Evolutionary conservation across 306 rosid genomes (phyloP), one percentile per base, ranked within the genome.

Genomic region (Clitoria ternatea): DNA sequence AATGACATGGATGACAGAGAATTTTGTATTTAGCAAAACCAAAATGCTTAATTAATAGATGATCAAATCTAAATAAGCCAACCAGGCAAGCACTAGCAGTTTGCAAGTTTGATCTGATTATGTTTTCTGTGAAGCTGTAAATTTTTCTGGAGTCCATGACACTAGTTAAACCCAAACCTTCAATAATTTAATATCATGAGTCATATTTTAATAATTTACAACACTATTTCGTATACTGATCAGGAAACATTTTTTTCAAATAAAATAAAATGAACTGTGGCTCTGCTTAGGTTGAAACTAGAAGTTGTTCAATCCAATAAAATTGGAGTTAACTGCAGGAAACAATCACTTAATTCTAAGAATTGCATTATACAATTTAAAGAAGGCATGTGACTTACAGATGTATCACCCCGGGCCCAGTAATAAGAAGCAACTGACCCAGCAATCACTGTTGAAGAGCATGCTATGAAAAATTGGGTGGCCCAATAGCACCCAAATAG

Each of bases 381-480:
- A 75, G 6, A 69, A 20, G 65, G 72, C 66, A 64, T 37, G 79
- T 32, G 69, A 79, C 98, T 87, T 85, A 94, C 99, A 26, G 97
- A 89, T 54, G 91, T 68, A 75, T 94, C 96, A 35, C 89, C 95
- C 14, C 84, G 83, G 56, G 92, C 92, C 99, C 99, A 94, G 60
- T 94, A 94, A 61, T 94, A 94, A 37, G 99, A 85, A 54, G 99
- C 97, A 30, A 94, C 95, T 47, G 96, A 87, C 56, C 99, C 99
- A 4, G 97, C 97, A 81, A 94, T 85, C 48, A 94, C 92, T 0
- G 99, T 89, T 13, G 95, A 85, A 24, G 97, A 91, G 85, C 86
- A 87, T 39, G 99, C 95, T 50, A 89, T 79, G 59, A 91, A 83
- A 85, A 91, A 94, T 61, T 94, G 97, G 64, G 96, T 94, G 47